Percentiles rank a stretch among this genome's conserved stretches.
These are phyloP conservation scores for Fusarium abutilonis DNA, from an alignment of 2,329 filamentous ascomycete genomes.

Conservation along the genomic window DNA sequence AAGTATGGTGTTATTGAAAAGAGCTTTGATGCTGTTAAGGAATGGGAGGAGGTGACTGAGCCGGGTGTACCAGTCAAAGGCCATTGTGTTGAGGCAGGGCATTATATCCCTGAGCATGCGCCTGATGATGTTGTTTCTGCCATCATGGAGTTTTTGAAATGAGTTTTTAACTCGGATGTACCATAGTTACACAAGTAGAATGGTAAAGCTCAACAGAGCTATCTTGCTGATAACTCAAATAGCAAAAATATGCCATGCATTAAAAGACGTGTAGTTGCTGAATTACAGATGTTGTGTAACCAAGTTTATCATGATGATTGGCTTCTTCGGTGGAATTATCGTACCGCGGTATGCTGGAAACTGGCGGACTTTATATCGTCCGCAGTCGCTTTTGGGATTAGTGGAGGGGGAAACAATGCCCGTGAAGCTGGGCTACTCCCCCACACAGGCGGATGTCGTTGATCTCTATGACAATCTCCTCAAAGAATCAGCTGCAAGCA, in stretches of 20 bases:
- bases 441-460: neutral
- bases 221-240: no score
- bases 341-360: no score
- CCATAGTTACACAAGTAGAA: no score
- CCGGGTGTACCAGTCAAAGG: conserved; percentile 52
- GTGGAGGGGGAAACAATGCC: neutral
- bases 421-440: neutral
- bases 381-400: neutral
- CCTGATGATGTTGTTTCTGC: conserved; percentile 57
- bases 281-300: no score
- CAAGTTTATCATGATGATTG: no score
- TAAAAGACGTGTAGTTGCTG: no score
- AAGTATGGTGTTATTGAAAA: conserved; percentile 59
- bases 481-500: neutral
- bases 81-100: conserved; percentile 56
- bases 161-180: no score
- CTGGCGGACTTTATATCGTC: conserved; percentile 24
- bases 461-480: neutral
- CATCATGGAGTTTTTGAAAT: conserved; percentile 54
- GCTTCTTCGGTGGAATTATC: neutral
- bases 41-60: conserved; percentile 61
- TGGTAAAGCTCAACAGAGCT: no score
- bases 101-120: conserved; percentile 62
- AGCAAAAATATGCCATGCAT: no score
- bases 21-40: conserved; percentile 58